A percentile compares a stretch with the other conserved stretches of the same genome.
Conservation (phyloP, 306 rosid genomes). For the Delonix regia region DNA sequence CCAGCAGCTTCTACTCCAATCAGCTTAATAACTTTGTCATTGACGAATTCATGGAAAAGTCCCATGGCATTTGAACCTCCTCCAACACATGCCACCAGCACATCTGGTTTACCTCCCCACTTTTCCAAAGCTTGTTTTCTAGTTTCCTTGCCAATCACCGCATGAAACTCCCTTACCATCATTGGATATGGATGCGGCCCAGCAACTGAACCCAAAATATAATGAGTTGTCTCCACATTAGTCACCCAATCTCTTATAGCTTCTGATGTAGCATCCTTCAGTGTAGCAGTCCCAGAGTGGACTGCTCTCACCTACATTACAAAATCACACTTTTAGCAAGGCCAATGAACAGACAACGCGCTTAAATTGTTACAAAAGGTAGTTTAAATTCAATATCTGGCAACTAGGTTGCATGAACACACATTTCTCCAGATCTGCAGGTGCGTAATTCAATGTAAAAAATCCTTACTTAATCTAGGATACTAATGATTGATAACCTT, state of each 20-base stretch:
- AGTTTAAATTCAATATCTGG: background rate
- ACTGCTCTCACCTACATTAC: slow-evolving; percentile 73
- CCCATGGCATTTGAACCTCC: slow-evolving; percentile 99
- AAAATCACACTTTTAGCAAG: slow-evolving; percentile 11
- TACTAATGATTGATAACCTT: background rate
- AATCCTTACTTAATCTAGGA: background rate
- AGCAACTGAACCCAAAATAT: slow-evolving; percentile 91
- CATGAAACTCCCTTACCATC: slow-evolving; percentile 98
- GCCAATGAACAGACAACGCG: background rate
- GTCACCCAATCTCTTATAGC: slow-evolving; percentile 99
- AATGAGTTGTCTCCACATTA: slow-evolving; percentile 93
- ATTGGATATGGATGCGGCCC: slow-evolving; percentile 97
- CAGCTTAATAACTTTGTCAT: slow-evolving; percentile 71
- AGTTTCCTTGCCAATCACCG: slow-evolving; percentile 91
- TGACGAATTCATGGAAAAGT: slow-evolving; percentile 85
- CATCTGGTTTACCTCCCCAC: slow-evolving; percentile 95
- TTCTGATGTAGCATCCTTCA: slow-evolving; percentile 96
- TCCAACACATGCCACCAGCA: slow-evolving; percentile 91
- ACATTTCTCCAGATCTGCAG: too few relatives aligned
- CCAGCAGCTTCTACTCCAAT: slow-evolving; percentile 98
- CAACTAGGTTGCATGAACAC: background rate
- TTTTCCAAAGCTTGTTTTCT: slow-evolving; percentile 87
- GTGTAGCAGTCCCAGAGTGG: slow-evolving; percentile 88
- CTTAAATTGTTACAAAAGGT: background rate
- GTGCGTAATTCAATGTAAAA: background rate